Base-by-base conservation (phyloP, 2,329 filamentous ascomycete species). In the Fusarium sp. region DNA sequence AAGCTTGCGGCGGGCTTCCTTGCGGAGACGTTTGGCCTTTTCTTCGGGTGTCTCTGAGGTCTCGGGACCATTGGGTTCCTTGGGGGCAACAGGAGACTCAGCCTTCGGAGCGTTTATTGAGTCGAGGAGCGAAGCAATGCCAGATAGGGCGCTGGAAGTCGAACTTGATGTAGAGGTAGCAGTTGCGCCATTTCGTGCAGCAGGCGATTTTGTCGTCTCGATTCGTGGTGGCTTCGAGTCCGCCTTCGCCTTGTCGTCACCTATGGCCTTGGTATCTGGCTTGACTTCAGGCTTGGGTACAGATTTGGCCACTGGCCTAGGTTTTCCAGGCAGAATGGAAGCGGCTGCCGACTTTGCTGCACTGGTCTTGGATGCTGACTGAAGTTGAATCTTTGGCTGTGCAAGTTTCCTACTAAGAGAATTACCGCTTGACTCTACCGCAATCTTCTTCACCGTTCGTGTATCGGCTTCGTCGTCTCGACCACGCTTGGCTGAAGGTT, bases 1-100 rank as follows among this genome's bases (percentile, higher is more conserved):
- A 22, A 94, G 81, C 67, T 91, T 88, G 36, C 91, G 86, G 49
- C 92, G 87, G 61, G 88, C 85, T 76, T 94, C 91, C 74, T 93
- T 94, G 36, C 91, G 88, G 6, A 93, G 81, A 13, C 92, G 87
- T 73, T 89, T 91, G 3, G 84, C 82, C 72, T 85, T 90, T 75
- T 93, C 86, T 72, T 92, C 90, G 0, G 88, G 82, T 0, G 90
- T 93, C 77, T 95, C 92, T 0, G 84, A 81, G 1, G 83, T 80
- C 18, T 91, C 78, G 1, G 79, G 74, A n/a, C 79, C 78, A 31
- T 81, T 82, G 13, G 74, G 72, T 59, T 89, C 88, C 69, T 88
- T 87, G 0, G 85, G 80, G 58, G 87, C 86, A 6, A 82, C 84
- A 43, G 83, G 71, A 13, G 75, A 63, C 42, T 81, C 78, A 3